Base-by-base conservation (phyloP, 2,329 filamentous ascomycete genomes). In the Beauveria medogensis region DNA sequence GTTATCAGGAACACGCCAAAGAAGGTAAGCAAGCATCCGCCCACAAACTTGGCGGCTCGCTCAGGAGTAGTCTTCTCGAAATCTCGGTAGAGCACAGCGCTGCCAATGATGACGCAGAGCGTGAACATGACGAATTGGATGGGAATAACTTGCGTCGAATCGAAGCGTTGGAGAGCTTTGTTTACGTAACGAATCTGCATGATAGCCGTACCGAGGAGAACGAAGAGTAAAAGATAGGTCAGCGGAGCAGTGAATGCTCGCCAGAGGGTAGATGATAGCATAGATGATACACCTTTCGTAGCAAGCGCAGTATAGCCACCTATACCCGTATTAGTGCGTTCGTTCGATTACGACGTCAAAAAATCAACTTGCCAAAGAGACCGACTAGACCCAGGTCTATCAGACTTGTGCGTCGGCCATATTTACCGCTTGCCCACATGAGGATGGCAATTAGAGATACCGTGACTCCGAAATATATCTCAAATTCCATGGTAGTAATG, bases 181-280 rank as follows among this genome's bases (percentile, higher is more conserved):
- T 97, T 99, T 71, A 99, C 84, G 71, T 97, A 99, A 71, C 91
- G 93, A 67, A 99, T 93, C 75, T 99, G 94, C 89, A 97, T 92
- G 63, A 99, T 79, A 7, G 94, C 94, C 1, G 93, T 97, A 51
- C 79, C 82, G 20, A 94, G 80, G 28, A 99, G 82, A 54, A 97
- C 82, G 55, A 89, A 78, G 9, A 94, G 73, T n/a, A 99, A 82
- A 1, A 86, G 83, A 70, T 97, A 99, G 22, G 92, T 95, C 63
- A 99, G 88, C 0, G 93, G 92, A 41, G 93, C 97, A 0, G 91
- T 88, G 65, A 99, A 90, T 18, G 91, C 91, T 67, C 89, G 86
- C 81, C 92, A 91, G 22, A 97, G 82, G 0, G 90, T 96, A 55
- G 91, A 92, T 0, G 94, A 97, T 22, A 99, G 82, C 77, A 99